Evolutionary conservation across 495 filamentous ascomycete genomes (phyloP).

Genomic region (Monascus purpureus): DNA sequence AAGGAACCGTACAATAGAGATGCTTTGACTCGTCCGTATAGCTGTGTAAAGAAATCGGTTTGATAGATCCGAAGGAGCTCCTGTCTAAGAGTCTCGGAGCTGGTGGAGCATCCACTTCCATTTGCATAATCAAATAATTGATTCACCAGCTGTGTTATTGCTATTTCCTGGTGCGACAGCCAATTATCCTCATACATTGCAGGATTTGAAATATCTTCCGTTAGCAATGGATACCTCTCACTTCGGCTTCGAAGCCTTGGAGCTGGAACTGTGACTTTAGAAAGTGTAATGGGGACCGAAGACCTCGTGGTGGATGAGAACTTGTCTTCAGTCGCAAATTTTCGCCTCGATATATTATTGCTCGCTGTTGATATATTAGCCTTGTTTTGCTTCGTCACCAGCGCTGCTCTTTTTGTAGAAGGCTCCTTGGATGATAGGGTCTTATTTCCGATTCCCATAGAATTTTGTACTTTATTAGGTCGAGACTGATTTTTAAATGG

Average conservation of each 20-base stretch:
- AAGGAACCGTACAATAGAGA: slow-evolving; percentile 51
- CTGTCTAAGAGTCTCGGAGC: slow-evolving; percentile 23
- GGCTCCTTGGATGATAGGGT: background rate
- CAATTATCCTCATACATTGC: slow-evolving; percentile 53
- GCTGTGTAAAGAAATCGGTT: slow-evolving; percentile 29
- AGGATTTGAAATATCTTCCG: slow-evolving; percentile 39
- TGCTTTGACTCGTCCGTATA: slow-evolving; percentile 47
- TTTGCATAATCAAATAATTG: slow-evolving; percentile 30
- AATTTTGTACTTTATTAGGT: background rate
- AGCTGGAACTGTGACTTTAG: slow-evolving; percentile 3
- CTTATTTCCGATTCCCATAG: background rate
- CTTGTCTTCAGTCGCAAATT: background rate
- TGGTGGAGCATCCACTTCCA: slow-evolving; percentile 4
- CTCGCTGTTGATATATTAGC: slow-evolving; percentile 1
- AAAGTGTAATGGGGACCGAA: background rate
- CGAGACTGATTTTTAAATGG: too few relatives aligned
- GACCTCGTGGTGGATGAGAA: slow-evolving; percentile 4
- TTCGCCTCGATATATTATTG: background rate
- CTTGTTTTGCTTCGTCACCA: slow-evolving; percentile 6
- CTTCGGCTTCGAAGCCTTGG: slow-evolving; percentile 9
- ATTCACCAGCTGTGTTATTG: slow-evolving; percentile 48
- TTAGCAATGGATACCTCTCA: slow-evolving; percentile 37
- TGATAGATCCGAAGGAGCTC: slow-evolving; percentile 43
- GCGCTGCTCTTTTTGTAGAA: slow-evolving; percentile 1
- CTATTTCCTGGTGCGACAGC: slow-evolving; percentile 49